These are phyloP conservation scores for Limnanthes douglasii DNA, from an alignment of 345 rosid species.

Conservation along the genomic window DNA sequence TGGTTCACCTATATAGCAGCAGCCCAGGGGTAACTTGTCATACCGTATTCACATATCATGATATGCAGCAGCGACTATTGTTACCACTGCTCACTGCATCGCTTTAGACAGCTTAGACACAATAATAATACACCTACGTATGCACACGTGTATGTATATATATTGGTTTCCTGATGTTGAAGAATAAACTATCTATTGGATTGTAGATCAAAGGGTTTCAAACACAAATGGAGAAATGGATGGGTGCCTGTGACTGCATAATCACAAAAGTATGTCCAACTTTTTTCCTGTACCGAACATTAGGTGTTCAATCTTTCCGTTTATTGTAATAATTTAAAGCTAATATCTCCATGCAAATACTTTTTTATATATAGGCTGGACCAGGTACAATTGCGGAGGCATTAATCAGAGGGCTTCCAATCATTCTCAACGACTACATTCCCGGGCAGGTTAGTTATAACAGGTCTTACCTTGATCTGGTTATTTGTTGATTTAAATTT, in stretches of 20 bases:
- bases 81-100: too few species aligned
- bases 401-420: slow-evolving; percentile 80
- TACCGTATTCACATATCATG: too few species aligned
- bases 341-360: not conserved
- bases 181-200: not conserved
- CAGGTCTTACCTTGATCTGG: too few species aligned
- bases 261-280: slow-evolving; percentile 40
- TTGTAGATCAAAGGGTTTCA: slow-evolving; percentile 74
- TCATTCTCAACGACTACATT: slow-evolving; percentile 93
- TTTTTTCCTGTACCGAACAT: not conserved
- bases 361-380: slow-evolving; percentile 45
- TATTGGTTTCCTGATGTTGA: too few species aligned
- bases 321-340: not conserved
- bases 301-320: not conserved
- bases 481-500: not conserved
- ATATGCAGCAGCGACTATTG: too few species aligned
- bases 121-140: too few species aligned
- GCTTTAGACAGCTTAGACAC: too few species aligned
- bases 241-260: slow-evolving; percentile 96
- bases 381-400: slow-evolving; percentile 97
- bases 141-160: too few species aligned
- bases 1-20: too few species aligned
- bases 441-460: slow-evolving; percentile 90
- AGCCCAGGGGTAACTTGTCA: too few species aligned
- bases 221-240: slow-evolving; percentile 95